These are phyloP conservation scores for Epichloe coenophiala DNA, from an alignment of 2,329 filamentous ascomycete species.

Conservation along the genomic window DNA sequence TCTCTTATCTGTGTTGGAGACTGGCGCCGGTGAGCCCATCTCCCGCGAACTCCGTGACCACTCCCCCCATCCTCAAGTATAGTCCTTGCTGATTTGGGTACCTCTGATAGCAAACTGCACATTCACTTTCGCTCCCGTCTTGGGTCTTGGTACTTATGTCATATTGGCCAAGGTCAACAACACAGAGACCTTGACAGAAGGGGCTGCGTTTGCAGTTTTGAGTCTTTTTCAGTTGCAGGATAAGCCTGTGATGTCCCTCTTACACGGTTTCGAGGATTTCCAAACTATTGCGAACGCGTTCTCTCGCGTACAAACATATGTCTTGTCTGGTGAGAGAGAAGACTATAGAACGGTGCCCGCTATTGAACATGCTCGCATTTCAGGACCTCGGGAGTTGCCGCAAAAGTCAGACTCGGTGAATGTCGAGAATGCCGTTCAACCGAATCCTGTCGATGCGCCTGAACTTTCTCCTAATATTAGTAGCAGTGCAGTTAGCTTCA, in stretches of 20 bases:
- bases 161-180: constrained; percentile 6
- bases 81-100: constrained; percentile 2
- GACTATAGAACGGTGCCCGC: constrained; percentile 1
- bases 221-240: constrained; percentile 11
- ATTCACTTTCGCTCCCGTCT: constrained; percentile 9
- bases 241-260: constrained; percentile 8
- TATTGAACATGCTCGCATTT: not conserved
- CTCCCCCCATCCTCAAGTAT: not conserved
- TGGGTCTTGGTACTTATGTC: constrained; percentile 9
- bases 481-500: not conserved
- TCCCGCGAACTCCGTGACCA: too few relatives aligned
- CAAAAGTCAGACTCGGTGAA: not conserved
- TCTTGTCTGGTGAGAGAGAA: constrained; percentile 9
- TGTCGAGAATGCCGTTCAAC: not conserved
- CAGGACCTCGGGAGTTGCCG: not conserved
- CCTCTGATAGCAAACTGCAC: constrained; percentile 6
- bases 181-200: constrained; percentile 8
- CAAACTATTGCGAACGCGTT: constrained; percentile 12
- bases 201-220: constrained; percentile 10
- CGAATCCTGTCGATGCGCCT: not conserved
- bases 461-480: not conserved
- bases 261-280: constrained; percentile 10
- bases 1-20: constrained; percentile 7
- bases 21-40: constrained; percentile 3
- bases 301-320: constrained; percentile 10